Base-by-base conservation (phyloP, 1,284 basidiomycete genomes). In the Austroboletus sp. region DNA sequence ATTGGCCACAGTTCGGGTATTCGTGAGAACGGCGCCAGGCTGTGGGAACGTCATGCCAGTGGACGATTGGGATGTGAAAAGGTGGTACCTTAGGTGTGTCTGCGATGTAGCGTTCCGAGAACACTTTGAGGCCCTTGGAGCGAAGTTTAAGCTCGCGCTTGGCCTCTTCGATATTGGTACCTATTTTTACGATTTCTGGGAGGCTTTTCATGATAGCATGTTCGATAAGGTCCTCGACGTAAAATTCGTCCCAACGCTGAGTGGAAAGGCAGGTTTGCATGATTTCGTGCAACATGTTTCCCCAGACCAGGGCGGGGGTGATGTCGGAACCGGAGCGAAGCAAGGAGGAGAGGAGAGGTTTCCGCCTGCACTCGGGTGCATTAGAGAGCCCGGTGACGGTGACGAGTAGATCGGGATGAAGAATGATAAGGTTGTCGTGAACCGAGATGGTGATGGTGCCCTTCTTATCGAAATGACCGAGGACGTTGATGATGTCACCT, bases 231-330 rank as follows among this genome's bases (percentile, higher is more conserved):
- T 68, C 63, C 13, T 80, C 70, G 3, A 89, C 66, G 56, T 72
- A 81, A 12, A 55, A 51, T 27, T 76, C 71, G 40, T 82, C 81
- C 85, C 85, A 89, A 19, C 66, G 65, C 10, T 69, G 67, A 32
- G 75, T 71, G 27, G 62, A 65, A 27, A 96, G 68, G 53, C 88
- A 90, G 0, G 72, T 70, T 61, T 97, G 91, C 69, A 94, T 80
- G 16, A 95, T 81, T 52, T 89, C 83, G 57, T 97, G 93, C 3
- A 95, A 73, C 60, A 96, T 81, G 54, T 84, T 94, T 17, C 94
- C 93, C 79, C 90, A 95, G 0, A 94, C 71, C 16, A 95, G 69
- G 0, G 80, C 71, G 1, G 82, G 82, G 0, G 81, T 78, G 33
- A 65, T 69, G 55, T 76, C 80, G 26, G 66, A 79, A 48, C 69